Conservation (phyloP, 1,284 basidiomycete genomes). For the Coniophora puteana region DNA sequence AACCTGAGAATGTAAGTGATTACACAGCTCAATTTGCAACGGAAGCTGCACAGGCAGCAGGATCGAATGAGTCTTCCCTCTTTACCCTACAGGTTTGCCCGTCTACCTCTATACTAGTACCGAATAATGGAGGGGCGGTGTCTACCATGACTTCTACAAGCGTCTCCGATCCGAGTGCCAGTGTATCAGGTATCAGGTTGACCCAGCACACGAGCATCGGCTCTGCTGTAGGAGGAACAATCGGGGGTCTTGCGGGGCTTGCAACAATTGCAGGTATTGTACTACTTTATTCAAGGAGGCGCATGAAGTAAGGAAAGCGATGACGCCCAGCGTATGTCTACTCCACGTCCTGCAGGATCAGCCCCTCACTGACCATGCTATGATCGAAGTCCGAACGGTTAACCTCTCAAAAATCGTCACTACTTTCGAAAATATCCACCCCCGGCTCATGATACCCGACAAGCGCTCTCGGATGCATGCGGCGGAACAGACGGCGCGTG, state of each 20-base stretch:
- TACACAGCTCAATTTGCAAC: constrained; percentile 18
- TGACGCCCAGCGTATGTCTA: neutral
- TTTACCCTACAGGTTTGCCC: constrained; percentile 17
- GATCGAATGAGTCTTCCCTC: constrained; percentile 22
- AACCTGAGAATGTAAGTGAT: constrained; percentile 11
- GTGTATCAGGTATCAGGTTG: neutral
- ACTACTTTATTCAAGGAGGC: constrained; percentile 3
- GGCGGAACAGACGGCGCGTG: neutral
- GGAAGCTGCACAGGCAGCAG: constrained; percentile 15
- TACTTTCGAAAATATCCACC: too few species aligned
- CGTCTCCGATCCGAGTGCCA: neutral
- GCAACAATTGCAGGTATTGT: constrained; percentile 1
- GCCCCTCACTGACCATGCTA: too few species aligned
- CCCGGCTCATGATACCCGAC: too few species aligned
- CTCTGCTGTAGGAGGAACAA: constrained; percentile 7
- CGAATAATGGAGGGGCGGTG: neutral
- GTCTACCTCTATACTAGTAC: constrained; percentile 9
- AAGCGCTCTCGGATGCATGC: neutral
- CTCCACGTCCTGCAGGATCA: too few species aligned
- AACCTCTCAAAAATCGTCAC: too few species aligned
- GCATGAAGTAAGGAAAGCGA: neutral
- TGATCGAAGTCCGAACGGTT: too few species aligned
- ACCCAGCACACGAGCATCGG: neutral
- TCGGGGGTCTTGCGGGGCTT: constrained; percentile 9
- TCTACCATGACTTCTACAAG: neutral